Base-by-base conservation (phyloP, 345 rosid species). In the Gossypium mustelinum region DNA sequence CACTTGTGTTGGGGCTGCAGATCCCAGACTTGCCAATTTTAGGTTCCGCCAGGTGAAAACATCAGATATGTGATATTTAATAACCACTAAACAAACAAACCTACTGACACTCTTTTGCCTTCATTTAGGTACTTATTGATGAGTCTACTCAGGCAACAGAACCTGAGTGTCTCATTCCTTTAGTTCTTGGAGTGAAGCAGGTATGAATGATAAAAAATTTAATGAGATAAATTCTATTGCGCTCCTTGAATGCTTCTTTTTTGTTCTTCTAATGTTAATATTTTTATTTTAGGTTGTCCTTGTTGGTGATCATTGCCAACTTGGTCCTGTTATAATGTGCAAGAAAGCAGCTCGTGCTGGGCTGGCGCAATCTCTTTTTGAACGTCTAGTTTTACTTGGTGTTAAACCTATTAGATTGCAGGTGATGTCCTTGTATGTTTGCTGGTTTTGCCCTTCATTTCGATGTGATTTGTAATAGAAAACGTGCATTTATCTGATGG, bases 291-390 rank as follows among this genome's bases (percentile, higher is more conserved):
- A 96, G 99, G 97, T 87, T 76, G 88, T 96, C 76, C 97, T 96
- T 82, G 99, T 96, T 69, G 99, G 99, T 80, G 99, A 96, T 81
- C 99, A 96, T 81, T 96, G 99, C 84, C 99, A 96, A 81, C 99
- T 96, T 79, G 99, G 99, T 76, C 99, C 99, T 2, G 99, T 96
- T 75, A 93, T 96, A 43, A 96, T 96, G 99, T 96, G 99, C 91
- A 96, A 96, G 81, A 96, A 96, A 92, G 99, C 98, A 27, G 99
- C 99, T 79, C 97, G 99, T 76, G 98, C 99, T 84, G 99, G 99
- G 70, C 78, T 96, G 74, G 97, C 98, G 8, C 99, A 96, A 78
- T 96, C 98, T 58, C 89, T 96, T 45, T 96, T 96, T 87, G 99
- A 96, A 70, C 97, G 99, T 50, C 94, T 96, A 75, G 97, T 96